Conservation (phyloP, 2,329 filamentous ascomycete species). For the Xylariomycetidae sp. region DNA sequence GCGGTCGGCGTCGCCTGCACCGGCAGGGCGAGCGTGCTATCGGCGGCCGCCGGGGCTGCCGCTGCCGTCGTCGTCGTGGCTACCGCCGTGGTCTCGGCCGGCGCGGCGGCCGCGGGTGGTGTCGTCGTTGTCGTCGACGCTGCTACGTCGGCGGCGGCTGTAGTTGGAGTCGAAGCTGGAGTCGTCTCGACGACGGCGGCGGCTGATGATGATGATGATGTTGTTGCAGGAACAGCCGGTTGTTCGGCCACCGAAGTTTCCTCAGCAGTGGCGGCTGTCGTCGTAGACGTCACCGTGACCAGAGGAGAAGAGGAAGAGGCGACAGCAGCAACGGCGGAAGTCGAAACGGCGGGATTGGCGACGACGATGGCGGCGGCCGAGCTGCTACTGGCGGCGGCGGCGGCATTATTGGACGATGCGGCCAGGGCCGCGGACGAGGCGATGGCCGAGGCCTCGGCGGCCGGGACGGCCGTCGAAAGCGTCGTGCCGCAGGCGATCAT, state of each 20-base stretch:
- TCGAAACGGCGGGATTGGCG: neutral
- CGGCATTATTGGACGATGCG: slow-evolving; percentile 13
- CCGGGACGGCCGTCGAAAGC: slow-evolving; percentile 15
- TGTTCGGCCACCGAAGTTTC: neutral
- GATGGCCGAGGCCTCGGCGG: slow-evolving; percentile 17
- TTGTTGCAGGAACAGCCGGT: too few species aligned
- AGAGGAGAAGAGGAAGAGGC: slow-evolving; percentile 6
- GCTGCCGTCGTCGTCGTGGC: slow-evolving; percentile 1
- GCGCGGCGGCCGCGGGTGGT: neutral
- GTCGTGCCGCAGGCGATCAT: slow-evolving; percentile 23
- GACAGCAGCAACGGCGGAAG: slow-evolving; percentile 1
- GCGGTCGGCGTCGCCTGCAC: slow-evolving; percentile 9
- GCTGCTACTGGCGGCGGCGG: slow-evolving; percentile 2
- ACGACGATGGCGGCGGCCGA: slow-evolving; percentile 2
- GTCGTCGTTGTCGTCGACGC: neutral
- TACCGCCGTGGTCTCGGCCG: neutral
- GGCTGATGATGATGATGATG: slow-evolving; percentile 5
- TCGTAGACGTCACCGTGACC: slow-evolving; percentile 2
- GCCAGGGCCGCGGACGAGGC: slow-evolving; percentile 20
- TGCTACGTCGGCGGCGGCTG: neutral
- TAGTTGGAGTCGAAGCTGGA: neutral
- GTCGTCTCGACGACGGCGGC: slow-evolving; percentile 4
- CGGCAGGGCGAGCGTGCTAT: slow-evolving; percentile 10
- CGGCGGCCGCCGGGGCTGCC: slow-evolving; percentile 3
- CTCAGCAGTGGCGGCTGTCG: slow-evolving; percentile 1